A percentile compares a stretch with the other conserved stretches of the same genome.
Evolutionary conservation across 768 basidiomycete genomes (phyloP).

Genomic region (Leccinum truebloodii): DNA sequence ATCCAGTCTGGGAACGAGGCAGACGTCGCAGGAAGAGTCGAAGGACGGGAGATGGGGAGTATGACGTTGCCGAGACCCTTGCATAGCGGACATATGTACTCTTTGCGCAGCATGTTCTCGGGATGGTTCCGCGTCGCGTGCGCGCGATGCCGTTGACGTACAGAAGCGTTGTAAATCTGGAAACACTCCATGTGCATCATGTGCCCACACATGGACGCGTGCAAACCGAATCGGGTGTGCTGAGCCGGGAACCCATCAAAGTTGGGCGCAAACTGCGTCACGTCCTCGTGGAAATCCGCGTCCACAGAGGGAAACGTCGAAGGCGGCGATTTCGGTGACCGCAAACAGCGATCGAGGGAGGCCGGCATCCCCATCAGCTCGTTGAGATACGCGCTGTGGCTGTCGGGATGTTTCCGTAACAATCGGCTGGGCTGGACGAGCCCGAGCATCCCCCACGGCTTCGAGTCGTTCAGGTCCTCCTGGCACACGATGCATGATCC

Average conservation of each 20-base stretch:
- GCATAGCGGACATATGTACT: conserved; percentile 93
- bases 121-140: conserved; percentile 94
- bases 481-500: conserved; percentile 99
- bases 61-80: conserved; percentile 96
- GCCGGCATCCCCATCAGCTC: conserved; percentile 65
- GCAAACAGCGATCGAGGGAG: conserved; percentile 61
- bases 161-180: conserved; percentile 82
- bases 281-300: conserved; percentile 26
- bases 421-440: conserved; percentile 87
- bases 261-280: conserved; percentile 49
- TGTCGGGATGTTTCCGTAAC: conserved; percentile 76
- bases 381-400: conserved; percentile 58
- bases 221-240: conserved; percentile 80
- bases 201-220: conserved; percentile 89
- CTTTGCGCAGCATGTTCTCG: conserved; percentile 89
- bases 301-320: conserved; percentile 37
- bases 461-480: conserved; percentile 75
- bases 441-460: conserved; percentile 84
- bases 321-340: conserved; percentile 24
- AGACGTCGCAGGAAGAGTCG: conserved; percentile 43
- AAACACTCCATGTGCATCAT: conserved; percentile 98
- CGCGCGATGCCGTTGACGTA: conserved; percentile 82
- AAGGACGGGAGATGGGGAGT: conserved; percentile 70
- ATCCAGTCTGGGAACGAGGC: conserved; percentile 87
- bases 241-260: conserved; percentile 75